phyloP scores from a whole-genome alignment of 2,329 filamentous ascomycete genomes.

The Fusarium sp. region DNA sequence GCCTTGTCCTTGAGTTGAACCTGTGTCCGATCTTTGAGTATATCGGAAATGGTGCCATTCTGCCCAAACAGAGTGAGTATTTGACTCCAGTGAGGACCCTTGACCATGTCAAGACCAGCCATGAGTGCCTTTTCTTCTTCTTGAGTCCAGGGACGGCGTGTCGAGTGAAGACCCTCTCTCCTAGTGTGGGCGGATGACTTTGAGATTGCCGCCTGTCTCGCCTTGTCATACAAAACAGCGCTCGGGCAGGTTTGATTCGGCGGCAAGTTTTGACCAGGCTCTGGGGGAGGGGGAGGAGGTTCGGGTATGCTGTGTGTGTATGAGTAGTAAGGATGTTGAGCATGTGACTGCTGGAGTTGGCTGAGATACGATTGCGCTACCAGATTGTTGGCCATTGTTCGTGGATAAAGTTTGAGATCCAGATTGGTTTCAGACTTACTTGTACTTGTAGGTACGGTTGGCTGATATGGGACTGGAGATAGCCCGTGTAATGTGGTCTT shows the following conservation, averaged over 20 bases:
- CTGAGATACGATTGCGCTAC: slow-evolving; percentile 52
- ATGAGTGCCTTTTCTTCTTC: slow-evolving; percentile 93
- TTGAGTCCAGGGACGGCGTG: slow-evolving; percentile 84
- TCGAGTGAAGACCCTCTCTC: slow-evolving; percentile 69
- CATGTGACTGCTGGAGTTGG: slow-evolving; percentile 53
- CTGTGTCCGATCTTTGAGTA: slow-evolving; percentile 88
- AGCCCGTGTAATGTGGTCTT: slow-evolving; percentile 57
- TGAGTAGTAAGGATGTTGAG: slow-evolving; percentile 52
- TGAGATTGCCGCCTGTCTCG: slow-evolving; percentile 68
- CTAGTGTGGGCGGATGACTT: slow-evolving; percentile 67
- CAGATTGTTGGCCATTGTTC: slow-evolving; percentile 46
- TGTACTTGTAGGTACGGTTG: slow-evolving; percentile 55
- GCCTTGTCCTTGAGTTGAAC: slow-evolving; percentile 95
- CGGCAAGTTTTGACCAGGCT: slow-evolving; percentile 57
- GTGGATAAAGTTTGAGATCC: slow-evolving; percentile 3
- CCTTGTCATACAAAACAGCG: slow-evolving; percentile 67
- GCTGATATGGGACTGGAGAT: slow-evolving; percentile 57
- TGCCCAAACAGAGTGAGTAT: slow-evolving; percentile 87
- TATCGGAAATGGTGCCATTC: slow-evolving; percentile 82
- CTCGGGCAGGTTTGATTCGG: slow-evolving; percentile 69
- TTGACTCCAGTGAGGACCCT: slow-evolving; percentile 93
- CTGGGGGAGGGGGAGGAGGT: slow-evolving; percentile 45
- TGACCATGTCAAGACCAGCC: slow-evolving; percentile 87
- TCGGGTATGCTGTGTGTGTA: slow-evolving; percentile 53
- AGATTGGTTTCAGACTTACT: slow-evolving; percentile 40